Evolutionary conservation across 345 rosid species (phyloP), one percentile per base, ranked within the genome.

Genomic region (Citrus unshiu): DNA sequence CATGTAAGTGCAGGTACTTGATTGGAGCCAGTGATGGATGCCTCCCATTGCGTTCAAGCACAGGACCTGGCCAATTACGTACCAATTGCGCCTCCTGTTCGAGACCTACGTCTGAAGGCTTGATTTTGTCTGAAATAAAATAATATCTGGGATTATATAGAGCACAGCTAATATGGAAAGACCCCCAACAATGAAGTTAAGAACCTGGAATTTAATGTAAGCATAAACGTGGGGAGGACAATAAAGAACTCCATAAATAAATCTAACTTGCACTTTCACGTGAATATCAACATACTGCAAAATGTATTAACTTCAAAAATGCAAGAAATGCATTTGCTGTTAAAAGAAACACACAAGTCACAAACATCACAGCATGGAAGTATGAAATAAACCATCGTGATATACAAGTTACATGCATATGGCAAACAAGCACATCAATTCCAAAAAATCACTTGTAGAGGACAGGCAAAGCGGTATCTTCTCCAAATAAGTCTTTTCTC

Each of bases 61-160:
- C 71, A 76, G 86, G 83, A 83, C 85, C 91, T 51, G 90, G 68
- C 98, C 95, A 88, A 66, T 81, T 78, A 22, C 92, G 97, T 19
- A 88, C 92, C 80, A 87, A 73, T 72, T 97, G 99, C 4, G 95
- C 96, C 81, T 97, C 98, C 83, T 90, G 95, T 79, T 94, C 99
- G 7, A 95, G 91, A 74, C 98, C 99, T 82, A 95, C 97, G 84
- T 94, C 93, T 81, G 98, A 89, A 64, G 99, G 98, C 91, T 90
- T 95, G 85, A 95, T 91, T 89, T 90, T 91, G 79, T 95, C 99
- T 95, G 97, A 78, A 86, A 84, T 40, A 76, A 69, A 80, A 72
- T 72, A 68, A 76, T 65, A 76, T 73, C 12, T 30, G 34, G 27
- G 46, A 67, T 59, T 79, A 72, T 49, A 60, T 73, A 75, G 75